Conservation (phyloP, 257 asterid species). For the Osmanthus fragrans region DNA sequence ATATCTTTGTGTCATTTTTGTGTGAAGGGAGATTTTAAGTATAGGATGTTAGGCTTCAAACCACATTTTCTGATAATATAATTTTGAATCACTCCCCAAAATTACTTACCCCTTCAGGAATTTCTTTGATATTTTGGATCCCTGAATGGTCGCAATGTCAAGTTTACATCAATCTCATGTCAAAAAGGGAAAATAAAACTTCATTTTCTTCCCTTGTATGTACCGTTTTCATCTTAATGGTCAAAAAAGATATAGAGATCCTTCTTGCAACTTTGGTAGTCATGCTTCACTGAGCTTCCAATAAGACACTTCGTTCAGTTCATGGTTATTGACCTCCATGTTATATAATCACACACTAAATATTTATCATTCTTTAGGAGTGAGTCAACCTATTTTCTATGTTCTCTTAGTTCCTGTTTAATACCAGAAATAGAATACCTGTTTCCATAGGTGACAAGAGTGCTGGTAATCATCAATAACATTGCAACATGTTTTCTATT, state of each 20-base stretch:
- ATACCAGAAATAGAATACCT: constrained; percentile 2
- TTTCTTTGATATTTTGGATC: background rate
- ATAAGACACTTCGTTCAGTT: background rate
- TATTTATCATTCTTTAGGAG: background rate
- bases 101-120: constrained; percentile 6
- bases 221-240: background rate
- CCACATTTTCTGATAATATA: background rate
- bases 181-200: background rate
- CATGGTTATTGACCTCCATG: constrained; percentile 2
- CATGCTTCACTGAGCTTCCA: constrained; percentile 2
- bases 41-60: constrained; percentile 9
- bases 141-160: background rate
- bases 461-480: constrained; percentile 8
- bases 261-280: constrained; percentile 13
- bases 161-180: background rate
- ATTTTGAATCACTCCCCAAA: background rate
- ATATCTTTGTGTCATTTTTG: constrained; percentile 19
- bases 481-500: background rate
- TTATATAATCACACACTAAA: background rate
- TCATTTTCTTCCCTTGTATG: background rate
- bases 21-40: background rate
- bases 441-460: constrained; percentile 3
- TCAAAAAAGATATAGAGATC: constrained; percentile 1
- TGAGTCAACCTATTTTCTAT: background rate
- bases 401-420: constrained; percentile 5